These are phyloP conservation scores for Sclerotinia subarctica DNA, from an alignment of 2,329 filamentous ascomycete genomes.

Conservation along the genomic window DNA sequence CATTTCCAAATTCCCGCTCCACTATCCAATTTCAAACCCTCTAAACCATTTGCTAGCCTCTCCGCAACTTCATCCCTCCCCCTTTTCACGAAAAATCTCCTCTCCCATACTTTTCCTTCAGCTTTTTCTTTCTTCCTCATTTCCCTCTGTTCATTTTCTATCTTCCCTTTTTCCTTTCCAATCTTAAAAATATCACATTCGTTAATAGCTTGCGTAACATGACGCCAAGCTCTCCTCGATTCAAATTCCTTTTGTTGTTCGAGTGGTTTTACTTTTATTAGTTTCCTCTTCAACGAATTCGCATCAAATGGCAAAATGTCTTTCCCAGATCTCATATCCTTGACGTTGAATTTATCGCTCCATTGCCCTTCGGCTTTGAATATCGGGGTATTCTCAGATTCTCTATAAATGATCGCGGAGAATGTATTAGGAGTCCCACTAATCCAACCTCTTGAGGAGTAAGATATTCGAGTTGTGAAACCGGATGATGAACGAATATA, in stretches of 20 bases:
- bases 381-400: conserved; percentile 61
- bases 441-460: conserved; percentile 88
- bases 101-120: conserved; percentile 72
- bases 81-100: conserved; percentile 71
- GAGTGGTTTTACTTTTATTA: conserved; percentile 67
- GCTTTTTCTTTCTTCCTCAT: conserved; percentile 69
- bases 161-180: conserved; percentile 75
- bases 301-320: conserved; percentile 60
- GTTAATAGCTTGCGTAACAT: conserved; percentile 76
- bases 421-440: conserved; percentile 93
- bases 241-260: conserved; percentile 83
- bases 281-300: conserved; percentile 54
- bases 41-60: conserved; percentile 34
- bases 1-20: conserved; percentile 35
- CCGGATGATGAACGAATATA: conserved; percentile 84
- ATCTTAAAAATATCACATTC: conserved; percentile 80
- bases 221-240: conserved; percentile 80
- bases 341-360: conserved; percentile 77
- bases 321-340: conserved; percentile 55
- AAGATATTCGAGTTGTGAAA: conserved; percentile 85
- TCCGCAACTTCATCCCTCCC: conserved; percentile 43
- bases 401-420: conserved; percentile 67
- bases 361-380: conserved; percentile 89
- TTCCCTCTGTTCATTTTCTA: conserved; percentile 83
- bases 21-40: conserved; percentile 32